These are phyloP conservation scores for Bipolaris oryzae DNA, from an alignment of 2,329 filamentous ascomycete species.

Conservation along the genomic window DNA sequence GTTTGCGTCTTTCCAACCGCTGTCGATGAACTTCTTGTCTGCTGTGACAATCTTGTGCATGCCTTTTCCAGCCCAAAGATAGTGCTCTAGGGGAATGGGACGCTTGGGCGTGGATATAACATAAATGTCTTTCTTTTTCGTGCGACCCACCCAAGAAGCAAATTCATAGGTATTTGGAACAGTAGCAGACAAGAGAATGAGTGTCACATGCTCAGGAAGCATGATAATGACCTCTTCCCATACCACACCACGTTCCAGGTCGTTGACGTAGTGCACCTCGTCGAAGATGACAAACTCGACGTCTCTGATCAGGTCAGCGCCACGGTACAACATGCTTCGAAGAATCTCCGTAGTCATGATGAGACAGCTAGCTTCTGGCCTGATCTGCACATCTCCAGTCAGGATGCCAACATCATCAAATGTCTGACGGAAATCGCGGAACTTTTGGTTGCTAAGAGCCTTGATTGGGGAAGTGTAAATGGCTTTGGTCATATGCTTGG, in stretches of 20 bases:
- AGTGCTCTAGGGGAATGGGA: slow-evolving; percentile 93
- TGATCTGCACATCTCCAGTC: slow-evolving; percentile 97
- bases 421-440: slow-evolving; percentile 85
- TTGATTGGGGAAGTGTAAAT: slow-evolving; percentile 99
- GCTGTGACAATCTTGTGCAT: slow-evolving; percentile 95
- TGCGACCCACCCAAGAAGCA: slow-evolving; percentile 96
- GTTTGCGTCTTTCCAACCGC: slow-evolving; percentile 94
- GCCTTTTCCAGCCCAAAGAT: slow-evolving; percentile 90
- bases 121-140: slow-evolving; percentile 98
- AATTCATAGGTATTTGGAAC: slow-evolving; percentile 98
- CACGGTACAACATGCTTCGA: slow-evolving; percentile 96
- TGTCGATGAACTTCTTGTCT: slow-evolving; percentile 88
- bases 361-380: slow-evolving; percentile 93
- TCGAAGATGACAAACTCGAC: slow-evolving; percentile 99
- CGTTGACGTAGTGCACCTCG: slow-evolving; percentile 98
- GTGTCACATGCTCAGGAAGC: slow-evolving; percentile 94
- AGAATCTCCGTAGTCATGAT: slow-evolving; percentile 99
- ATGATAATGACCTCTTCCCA: slow-evolving; percentile 99
- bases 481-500: slow-evolving; percentile 99
- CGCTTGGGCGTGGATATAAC: slow-evolving; percentile 97
- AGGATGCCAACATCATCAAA: slow-evolving; percentile 98
- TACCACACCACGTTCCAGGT: slow-evolving; percentile 91
- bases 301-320: slow-evolving; percentile 92
- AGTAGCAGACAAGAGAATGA: slow-evolving; percentile 93
- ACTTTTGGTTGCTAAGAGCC: slow-evolving; percentile 97